Conservation (phyloP, 495 filamentous ascomycete genomes). For the Penicillium waksmanii region DNA sequence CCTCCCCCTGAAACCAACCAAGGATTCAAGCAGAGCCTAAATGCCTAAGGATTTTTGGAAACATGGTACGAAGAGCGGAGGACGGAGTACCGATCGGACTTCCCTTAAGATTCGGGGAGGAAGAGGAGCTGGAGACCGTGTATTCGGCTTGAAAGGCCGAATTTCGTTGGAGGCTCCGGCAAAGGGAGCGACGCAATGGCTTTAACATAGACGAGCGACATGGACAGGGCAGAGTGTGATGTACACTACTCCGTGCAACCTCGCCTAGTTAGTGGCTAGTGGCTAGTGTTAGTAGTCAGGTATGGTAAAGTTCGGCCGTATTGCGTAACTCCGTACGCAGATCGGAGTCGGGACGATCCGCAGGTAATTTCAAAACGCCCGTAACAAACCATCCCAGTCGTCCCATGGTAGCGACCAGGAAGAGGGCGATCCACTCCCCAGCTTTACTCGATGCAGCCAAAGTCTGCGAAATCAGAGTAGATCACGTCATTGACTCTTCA, state of each 20-base stretch:
- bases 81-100: no score
- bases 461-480: not conserved
- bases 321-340: conserved; percentile 5
- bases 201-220: not conserved
- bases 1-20: conserved; percentile 4
- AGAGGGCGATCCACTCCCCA: not conserved
- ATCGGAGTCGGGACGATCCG: conserved; percentile 23
- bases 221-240: not conserved
- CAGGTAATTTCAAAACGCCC: not conserved
- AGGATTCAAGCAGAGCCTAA: not conserved
- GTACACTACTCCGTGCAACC: not conserved
- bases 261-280: not conserved
- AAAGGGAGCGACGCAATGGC: not conserved
- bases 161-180: not conserved
- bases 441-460: conserved; percentile 13
- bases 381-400: not conserved
- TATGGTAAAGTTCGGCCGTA: not conserved
- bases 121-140: not conserved
- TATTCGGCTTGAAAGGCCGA: not conserved
- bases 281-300: not conserved
- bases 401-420: not conserved
- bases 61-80: not conserved
- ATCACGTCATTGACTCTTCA: conserved; percentile 11
- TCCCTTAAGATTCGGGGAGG: no score
- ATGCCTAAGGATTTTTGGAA: not conserved